Evolutionary conservation across 768 basidiomycete species (phyloP), one percentile per base, ranked within the genome.

Genomic region (Boletus coccyginus): DNA sequence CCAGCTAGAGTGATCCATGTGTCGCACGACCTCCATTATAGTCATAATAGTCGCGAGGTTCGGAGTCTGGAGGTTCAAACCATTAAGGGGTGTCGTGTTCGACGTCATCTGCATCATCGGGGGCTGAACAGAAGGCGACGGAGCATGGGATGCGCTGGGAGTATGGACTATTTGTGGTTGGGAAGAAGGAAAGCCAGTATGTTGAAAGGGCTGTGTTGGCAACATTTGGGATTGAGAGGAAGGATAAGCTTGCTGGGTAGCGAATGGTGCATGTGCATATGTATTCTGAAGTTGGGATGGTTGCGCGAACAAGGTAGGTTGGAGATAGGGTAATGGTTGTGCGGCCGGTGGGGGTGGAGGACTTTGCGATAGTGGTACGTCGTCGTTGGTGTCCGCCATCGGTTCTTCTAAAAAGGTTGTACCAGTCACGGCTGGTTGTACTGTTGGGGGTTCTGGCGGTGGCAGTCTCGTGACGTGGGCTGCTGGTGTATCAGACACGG

Each of bases 1-100:
- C 58, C 61, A 56, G 14, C 50, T 59, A 41, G 63, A 52, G 7
- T 65, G 68, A 51, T 66, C 65, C 59, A 63, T 68, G 43, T 64
- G 69, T 53, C 69, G 65, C 43, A 70, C 54, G n/a, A 71, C 65
- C 38, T 70, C 68, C 65, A 69, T 62, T 41, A 70, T 67, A 11
- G 68, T 71, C 69, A 67, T 67, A 10, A 69, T 44, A 12, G 67
- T 56, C n/a, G 68, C 63, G 50, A 68, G 51, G 53, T 65, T 63
- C 17, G 55, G 56, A 17, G 36, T 29, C 35, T 69, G 66, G 42
- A 56, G 19, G 24, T 63, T 65, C 21, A 43, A 41, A 17, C 41
- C 56, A 38, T 56, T 55, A n/a, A 49, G 24, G 13, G 65, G 33
- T 47, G 55, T 21, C 14, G 24, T 16, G 29, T 58, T 63, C 24